phyloP scores from a whole-genome alignment of 768 basidiomycete genomes.

The Holtermanniella nyarrowii region DNA sequence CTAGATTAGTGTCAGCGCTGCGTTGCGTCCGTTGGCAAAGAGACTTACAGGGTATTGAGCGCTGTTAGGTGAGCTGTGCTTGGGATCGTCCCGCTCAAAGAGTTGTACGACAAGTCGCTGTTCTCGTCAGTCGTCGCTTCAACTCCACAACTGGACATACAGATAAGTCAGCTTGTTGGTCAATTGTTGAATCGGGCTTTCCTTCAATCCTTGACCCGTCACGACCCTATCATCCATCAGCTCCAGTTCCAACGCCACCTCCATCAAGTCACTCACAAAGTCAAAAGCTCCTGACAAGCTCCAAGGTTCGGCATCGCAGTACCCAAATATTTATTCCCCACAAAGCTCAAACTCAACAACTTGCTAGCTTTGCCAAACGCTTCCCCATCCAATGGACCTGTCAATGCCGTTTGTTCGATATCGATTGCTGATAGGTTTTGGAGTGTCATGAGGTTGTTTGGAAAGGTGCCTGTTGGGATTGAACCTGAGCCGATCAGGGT shows the following conservation, averaged over 20 bases:
- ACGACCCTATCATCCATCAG: slow-evolving; percentile 21
- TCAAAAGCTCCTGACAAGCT: slow-evolving; percentile 15
- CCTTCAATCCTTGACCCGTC: slow-evolving; percentile 33
- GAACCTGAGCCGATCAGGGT: slow-evolving; percentile 32
- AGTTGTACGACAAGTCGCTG: slow-evolving; percentile 40
- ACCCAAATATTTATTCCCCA: slow-evolving; percentile 35
- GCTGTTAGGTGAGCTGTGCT: slow-evolving; percentile 17
- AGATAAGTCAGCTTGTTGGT: slow-evolving; percentile 34
- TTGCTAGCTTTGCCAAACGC: slow-evolving; percentile 7
- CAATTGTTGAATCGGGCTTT: slow-evolving; percentile 16
- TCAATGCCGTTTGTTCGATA: slow-evolving; percentile 34
- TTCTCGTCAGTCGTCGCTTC: neutral
- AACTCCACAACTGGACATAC: slow-evolving; percentile 13
- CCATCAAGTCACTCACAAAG: slow-evolving; percentile 21
- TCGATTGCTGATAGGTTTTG: slow-evolving; percentile 32
- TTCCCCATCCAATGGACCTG: slow-evolving; percentile 21
- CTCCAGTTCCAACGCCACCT: slow-evolving; percentile 3
- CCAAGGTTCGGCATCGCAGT: slow-evolving; percentile 28
- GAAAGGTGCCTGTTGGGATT: slow-evolving; percentile 35
- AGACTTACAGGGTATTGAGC: slow-evolving; percentile 31
- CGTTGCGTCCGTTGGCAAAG: neutral
- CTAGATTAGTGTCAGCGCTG: slow-evolving; percentile 2
- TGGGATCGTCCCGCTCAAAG: slow-evolving; percentile 27
- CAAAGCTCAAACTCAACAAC: slow-evolving; percentile 29
- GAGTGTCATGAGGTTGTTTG: slow-evolving; percentile 20